These are phyloP conservation scores for Salix exigua DNA, from an alignment of 345 rosid species.

Conservation along the genomic window DNA sequence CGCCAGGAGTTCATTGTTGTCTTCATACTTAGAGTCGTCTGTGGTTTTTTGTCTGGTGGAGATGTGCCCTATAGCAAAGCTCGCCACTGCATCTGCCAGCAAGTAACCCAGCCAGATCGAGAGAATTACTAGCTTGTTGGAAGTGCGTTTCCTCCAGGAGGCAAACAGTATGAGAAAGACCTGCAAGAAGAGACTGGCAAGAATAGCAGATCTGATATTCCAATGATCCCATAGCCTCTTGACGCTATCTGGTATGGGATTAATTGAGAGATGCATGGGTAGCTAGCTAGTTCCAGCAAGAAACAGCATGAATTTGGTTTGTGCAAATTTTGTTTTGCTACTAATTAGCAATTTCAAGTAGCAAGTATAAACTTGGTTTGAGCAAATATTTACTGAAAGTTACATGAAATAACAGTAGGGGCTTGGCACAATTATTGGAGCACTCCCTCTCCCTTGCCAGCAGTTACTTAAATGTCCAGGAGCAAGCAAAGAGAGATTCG, in stretches of 20 bases:
- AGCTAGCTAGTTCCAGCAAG: background rate
- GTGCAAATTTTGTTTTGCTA: too few species aligned
- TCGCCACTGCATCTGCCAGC: constrained; percentile 59
- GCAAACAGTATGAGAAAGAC: constrained; percentile 46
- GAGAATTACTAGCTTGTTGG: constrained; percentile 26
- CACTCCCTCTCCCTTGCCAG: too few species aligned
- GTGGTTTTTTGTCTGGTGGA: constrained; percentile 26
- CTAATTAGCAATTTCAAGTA: background rate
- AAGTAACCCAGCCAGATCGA: constrained; percentile 57
- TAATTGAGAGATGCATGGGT: background rate
- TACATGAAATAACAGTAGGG: background rate
- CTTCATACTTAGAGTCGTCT: background rate
- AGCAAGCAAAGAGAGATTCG: background rate
- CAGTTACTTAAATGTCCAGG: too few species aligned
- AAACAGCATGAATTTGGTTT: background rate
- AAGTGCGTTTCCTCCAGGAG: constrained; percentile 45
- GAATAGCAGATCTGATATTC: constrained; percentile 54
- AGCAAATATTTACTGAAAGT: background rate
- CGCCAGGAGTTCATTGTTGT: constrained; percentile 38
- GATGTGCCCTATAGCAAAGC: constrained; percentile 52
- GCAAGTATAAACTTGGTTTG: too few species aligned
- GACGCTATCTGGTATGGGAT: constrained; percentile 32
- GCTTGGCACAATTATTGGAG: too few species aligned
- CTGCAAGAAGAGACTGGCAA: constrained; percentile 56
- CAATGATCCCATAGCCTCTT: constrained; percentile 42